A percentile compares a stretch with the other conserved stretches of the same genome.
Evolutionary conservation across 2,329 filamentous ascomycete species (phyloP).

Genomic region (Clonostachys byssicola): DNA sequence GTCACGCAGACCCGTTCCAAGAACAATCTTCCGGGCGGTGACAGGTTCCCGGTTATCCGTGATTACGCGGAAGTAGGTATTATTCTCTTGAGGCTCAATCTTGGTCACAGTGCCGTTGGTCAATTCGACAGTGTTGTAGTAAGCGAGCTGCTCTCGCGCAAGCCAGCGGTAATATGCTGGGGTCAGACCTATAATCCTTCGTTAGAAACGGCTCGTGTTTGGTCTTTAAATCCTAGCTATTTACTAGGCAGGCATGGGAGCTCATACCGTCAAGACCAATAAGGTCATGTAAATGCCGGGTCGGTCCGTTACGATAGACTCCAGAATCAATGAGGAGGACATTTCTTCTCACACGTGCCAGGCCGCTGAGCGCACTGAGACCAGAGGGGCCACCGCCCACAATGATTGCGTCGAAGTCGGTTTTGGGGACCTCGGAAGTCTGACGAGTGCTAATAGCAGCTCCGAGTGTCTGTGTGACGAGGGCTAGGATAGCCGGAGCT

Average conservation of each 20-base stretch:
- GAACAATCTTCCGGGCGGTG: slow-evolving; percentile 48
- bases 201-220: background rate
- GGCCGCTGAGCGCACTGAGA: slow-evolving; percentile 46
- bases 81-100: slow-evolving; percentile 26
- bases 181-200: slow-evolving; percentile 38
- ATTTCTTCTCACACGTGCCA: slow-evolving; percentile 53
- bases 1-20: slow-evolving; percentile 54
- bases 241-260: background rate
- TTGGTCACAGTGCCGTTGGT: slow-evolving; percentile 47
- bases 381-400: slow-evolving; percentile 55
- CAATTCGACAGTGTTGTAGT: slow-evolving; percentile 45
- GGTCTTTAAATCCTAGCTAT: background rate
- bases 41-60: slow-evolving; percentile 19
- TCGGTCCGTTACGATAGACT: slow-evolving; percentile 51
- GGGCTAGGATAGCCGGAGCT: background rate
- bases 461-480: background rate
- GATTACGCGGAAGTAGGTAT: slow-evolving; percentile 38
- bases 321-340: slow-evolving; percentile 54
- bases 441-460: background rate
- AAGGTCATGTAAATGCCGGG: slow-evolving; percentile 58
- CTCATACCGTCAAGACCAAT: slow-evolving; percentile 51
- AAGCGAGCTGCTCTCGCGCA: slow-evolving; percentile 45
- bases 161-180: slow-evolving; percentile 49
- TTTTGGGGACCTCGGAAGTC: background rate
- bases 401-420: slow-evolving; percentile 49